Base-by-base conservation (phyloP, 345 rosid species). In the Pelargonium nanum region DNA sequence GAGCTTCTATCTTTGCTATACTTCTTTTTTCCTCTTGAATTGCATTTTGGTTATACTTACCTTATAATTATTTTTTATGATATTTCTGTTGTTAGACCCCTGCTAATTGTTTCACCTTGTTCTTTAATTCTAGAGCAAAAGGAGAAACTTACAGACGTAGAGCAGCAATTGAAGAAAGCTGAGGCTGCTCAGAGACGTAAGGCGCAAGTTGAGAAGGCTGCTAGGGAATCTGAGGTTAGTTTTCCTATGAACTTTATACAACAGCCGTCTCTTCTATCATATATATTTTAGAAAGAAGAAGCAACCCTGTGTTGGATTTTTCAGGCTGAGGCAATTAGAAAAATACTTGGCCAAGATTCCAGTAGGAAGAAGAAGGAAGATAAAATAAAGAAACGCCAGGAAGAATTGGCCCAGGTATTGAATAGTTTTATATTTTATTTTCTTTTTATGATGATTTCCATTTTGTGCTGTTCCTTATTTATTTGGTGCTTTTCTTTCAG, bases 341-440 rank as follows among this genome's bases (percentile, higher is more conserved):
- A 89, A 83, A 89, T 93, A 64, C 97, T 89, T 8, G 96, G 97
- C 55, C 97, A 90, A 75, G 96, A 87, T 76, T 90, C 99, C 16
- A 77, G 63, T 71, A 72, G 96, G 78, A 88, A 86, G 90, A 93
- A 87, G 67, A 83, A 86, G 53, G 97, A 86, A 73, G 92, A 78
- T 45, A 85, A 89, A 75, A 80, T 69, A 0, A 89, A 87, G 71
- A 87, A 79, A 72, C 89, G 85, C 25, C 94, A 65, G 58, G 96
- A 85, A 72, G 99, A 88, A 69, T 17, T 87, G 73, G 92, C 86
- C 40, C 90, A 86, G 96, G 96, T 87, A 80, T 50, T 66, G 52
- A 34, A 25, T 60, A 32, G 20, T 50, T 30, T 23, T 20, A 28
- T 28, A 28, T 28, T 2, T 28, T 2, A 28, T 25, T 62, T 54